A percentile compares a stretch with the other conserved stretches of the same genome.
Conservation (phyloP, 2,329 filamentous ascomycete species). For the Aspergillus aculeatinus region DNA sequence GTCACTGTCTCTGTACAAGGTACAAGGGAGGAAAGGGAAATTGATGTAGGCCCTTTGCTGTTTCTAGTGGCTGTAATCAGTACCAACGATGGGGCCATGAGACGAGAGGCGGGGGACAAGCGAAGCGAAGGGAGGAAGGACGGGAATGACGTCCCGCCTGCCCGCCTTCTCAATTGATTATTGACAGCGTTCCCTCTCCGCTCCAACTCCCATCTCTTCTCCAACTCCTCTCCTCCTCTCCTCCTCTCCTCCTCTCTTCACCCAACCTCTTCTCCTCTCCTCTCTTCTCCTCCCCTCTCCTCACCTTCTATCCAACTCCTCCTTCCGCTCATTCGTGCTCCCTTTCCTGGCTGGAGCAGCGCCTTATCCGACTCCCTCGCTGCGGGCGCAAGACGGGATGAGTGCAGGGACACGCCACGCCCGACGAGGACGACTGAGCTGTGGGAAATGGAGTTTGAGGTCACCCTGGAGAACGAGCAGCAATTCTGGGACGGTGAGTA, state of each 20-base stretch:
- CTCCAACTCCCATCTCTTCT: background rate
- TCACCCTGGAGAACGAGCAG: constrained; percentile 72
- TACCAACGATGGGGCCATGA: no score
- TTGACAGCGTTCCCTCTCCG: background rate
- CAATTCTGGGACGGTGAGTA: constrained; percentile 83
- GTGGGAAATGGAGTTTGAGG: constrained; percentile 66
- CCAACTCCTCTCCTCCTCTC: background rate
- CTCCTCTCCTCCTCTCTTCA: background rate
- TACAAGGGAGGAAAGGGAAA: no score
- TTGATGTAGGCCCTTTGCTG: no score
- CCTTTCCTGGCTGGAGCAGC: background rate
- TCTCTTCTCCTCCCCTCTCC: background rate
- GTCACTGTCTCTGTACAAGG: no score
- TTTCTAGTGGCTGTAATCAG: no score
- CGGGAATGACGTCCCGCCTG: constrained; percentile 6
- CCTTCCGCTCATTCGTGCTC: background rate
- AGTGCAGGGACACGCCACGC: constrained; percentile 32
- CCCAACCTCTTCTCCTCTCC: background rate
- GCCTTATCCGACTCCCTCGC: constrained; percentile 1
- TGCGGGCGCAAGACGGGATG: constrained; percentile 34
- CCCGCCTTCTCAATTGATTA: background rate
- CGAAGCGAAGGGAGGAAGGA: background rate
- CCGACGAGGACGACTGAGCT: constrained; percentile 39
- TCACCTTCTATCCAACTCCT: background rate
- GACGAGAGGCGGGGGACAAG: background rate